Evolutionary conservation across 2,329 filamentous ascomycete genomes (phyloP).

Genomic region (Aspergillus sp.): DNA sequence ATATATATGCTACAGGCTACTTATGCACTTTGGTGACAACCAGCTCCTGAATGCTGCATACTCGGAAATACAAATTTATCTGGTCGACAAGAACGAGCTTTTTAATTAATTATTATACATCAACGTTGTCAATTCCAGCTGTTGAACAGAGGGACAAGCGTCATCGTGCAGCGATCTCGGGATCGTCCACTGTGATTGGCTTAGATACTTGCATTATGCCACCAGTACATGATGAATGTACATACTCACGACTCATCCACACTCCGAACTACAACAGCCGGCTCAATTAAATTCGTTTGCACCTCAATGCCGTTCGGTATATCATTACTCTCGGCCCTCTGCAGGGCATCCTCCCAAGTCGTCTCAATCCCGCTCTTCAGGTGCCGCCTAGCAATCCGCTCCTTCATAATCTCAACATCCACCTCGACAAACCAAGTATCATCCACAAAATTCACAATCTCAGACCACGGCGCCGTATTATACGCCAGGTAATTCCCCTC

Average conservation of each 20-base stretch:
- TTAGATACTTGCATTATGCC: no score
- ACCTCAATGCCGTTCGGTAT: background rate
- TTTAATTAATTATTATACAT: no score
- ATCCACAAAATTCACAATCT: background rate
- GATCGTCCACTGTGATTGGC: no score
- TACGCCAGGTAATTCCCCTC: background rate
- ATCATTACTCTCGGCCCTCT: background rate
- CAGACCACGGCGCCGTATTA: background rate
- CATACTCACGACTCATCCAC: background rate
- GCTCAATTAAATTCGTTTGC: background rate
- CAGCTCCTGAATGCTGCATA: no score
- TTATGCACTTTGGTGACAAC: no score
- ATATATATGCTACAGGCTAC: no score
- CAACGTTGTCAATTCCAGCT: no score
- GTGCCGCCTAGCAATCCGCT: background rate
- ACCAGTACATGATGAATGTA: no score
- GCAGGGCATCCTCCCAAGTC: background rate
- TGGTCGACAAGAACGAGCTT: no score
- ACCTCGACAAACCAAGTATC: slow-evolving; percentile 6
- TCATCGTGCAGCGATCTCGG: no score
- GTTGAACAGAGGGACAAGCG: no score
- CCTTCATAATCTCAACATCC: background rate
- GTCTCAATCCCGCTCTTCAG: background rate
- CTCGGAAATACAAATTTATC: no score
- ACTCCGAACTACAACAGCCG: background rate